Base-by-base conservation (phyloP, 768 basidiomycete species). In the Boletellus sp. region DNA sequence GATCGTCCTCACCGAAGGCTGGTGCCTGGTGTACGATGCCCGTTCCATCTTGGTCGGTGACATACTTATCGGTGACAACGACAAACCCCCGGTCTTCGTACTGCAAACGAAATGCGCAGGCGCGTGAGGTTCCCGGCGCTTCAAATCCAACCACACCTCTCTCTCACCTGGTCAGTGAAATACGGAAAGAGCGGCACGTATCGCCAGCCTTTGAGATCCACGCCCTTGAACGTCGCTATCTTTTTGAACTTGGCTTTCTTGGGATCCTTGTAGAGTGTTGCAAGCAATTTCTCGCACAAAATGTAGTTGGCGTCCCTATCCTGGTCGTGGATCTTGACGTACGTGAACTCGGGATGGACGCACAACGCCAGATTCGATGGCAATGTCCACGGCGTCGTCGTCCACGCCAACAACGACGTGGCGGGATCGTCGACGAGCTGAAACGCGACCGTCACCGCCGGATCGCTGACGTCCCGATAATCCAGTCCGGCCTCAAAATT, bases 21-120 rank as follows among this genome's bases (percentile, higher is more conserved):
- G 96, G 96, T 2, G 96, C 93, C 72, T 99, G 96, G 67, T 99
- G 96, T 26, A 99, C 96, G 61, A 98, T 94, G 60, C 96, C 96
- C 24, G 96, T 99, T 63, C 96, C 96, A 52, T 93, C 90, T 15
- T 83, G 79, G 58, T 86, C 88, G 4, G 92, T 95, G 42, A 99
- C 95, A 66, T 99, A 99, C 0, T 85, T 85, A 62, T 99, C 96
- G 19, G 80, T 78, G 13, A 99, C 67, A 15, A 99, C 92, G 48
- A 86, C 72, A 75, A 95, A 98, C 0, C 92, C 95, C 58, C 80
- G 83, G 65, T 94, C 92, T 64, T 90, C 87, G 65, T 81, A 98
- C 94, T 97, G 35, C 23, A 10, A 1, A 31, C 32, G 24, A 47
- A 39, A 39, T 10, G 24, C 8, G 24, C n/a, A 15, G 12, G n/a